Evolutionary conservation across 2,329 filamentous ascomycete genomes (phyloP).

Genomic region (Aspergillus carbonarius): DNA sequence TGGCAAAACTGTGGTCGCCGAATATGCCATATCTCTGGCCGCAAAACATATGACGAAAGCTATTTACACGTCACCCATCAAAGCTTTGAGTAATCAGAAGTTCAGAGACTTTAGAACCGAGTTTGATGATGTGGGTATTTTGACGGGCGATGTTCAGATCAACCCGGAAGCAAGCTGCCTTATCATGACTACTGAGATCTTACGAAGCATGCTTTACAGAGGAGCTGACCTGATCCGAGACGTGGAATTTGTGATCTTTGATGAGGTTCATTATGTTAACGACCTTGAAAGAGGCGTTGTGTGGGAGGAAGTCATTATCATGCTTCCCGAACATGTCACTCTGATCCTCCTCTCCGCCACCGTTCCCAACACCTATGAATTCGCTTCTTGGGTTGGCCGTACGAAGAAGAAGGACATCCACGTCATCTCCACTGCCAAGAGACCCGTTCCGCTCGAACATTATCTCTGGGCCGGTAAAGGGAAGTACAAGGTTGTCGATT

Average conservation of each 20-base stretch:
- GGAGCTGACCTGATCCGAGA: conserved; percentile 94
- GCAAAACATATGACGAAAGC: conserved; percentile 99
- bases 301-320: conserved; percentile 99
- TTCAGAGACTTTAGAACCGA: conserved; percentile 88
- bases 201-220: conserved; percentile 96
- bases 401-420: conserved; percentile 99
- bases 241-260: conserved; percentile 98
- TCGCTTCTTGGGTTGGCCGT: conserved; percentile 95
- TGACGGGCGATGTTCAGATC: conserved; percentile 97
- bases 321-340: conserved; percentile 96
- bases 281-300: conserved; percentile 94
- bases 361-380: conserved; percentile 95
- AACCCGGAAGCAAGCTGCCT: conserved; percentile 95
- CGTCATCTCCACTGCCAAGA: conserved; percentile 94
- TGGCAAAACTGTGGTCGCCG: conserved; percentile 95
- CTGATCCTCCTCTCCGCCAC: conserved; percentile 93
- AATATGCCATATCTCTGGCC: conserved; percentile 94
- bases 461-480: conserved; percentile 93
- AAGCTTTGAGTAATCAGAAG: conserved; percentile 97
- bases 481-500: conserved; percentile 91
- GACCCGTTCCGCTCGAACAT: conserved; percentile 91
- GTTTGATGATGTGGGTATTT: conserved; percentile 94
- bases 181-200: conserved; percentile 98
- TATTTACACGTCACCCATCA: conserved; percentile 98
- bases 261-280: conserved; percentile 98